Conservation (phyloP, 352 stramenopile genomes). For the Globisporangium lucens region DNA sequence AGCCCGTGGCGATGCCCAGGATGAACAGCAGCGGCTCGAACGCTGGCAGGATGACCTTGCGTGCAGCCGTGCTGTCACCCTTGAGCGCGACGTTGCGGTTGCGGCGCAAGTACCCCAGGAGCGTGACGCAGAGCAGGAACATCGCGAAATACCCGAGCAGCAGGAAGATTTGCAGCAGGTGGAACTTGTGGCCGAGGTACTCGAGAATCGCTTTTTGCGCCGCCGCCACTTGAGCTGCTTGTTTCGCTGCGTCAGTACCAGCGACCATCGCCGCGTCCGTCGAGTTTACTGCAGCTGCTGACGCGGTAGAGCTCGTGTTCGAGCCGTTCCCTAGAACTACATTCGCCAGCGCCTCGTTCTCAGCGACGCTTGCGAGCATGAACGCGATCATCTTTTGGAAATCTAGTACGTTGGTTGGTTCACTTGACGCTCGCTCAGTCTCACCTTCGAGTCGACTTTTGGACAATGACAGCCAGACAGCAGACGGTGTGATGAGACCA, state of each 20-base stretch:
- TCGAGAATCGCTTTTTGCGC: conserved; percentile 1
- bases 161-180: conserved; percentile 9
- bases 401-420: background rate
- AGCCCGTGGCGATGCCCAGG: conserved; percentile 4
- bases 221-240: background rate
- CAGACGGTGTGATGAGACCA: background rate
- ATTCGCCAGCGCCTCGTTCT: background rate
- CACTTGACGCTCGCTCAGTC: background rate
- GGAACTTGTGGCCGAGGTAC: conserved; percentile 11
- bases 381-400: conserved; percentile 1
- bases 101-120: conserved; percentile 48
- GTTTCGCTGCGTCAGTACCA: background rate
- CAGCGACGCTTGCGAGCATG: background rate
- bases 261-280: background rate
- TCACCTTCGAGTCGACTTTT: background rate
- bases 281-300: background rate
- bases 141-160: conserved; percentile 5
- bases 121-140: conserved; percentile 6
- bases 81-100: conserved; percentile 36
- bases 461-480: background rate
- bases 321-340: background rate
- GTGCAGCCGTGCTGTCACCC: conserved; percentile 33
- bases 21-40: conserved; percentile 63
- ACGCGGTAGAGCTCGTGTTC: background rate
- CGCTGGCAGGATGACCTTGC: conserved; percentile 49